Conservation (phyloP, 331 rosid species). For the Phaseolus coccineus region DNA sequence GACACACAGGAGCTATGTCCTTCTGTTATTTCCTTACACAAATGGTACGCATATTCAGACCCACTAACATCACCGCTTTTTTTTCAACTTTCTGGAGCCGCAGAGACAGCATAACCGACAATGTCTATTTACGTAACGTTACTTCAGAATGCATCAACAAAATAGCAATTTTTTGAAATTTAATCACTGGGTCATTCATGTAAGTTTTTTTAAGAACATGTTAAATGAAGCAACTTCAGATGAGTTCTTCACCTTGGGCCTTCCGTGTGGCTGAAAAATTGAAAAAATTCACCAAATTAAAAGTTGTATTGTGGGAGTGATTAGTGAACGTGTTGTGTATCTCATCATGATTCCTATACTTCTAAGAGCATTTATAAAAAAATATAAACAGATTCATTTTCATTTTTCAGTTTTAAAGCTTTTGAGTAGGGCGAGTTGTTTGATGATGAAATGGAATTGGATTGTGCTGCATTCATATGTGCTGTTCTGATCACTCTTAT, state of each 20-base stretch:
- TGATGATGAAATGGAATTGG: slow-evolving; percentile 36
- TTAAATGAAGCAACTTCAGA: not conserved
- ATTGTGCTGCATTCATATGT: slow-evolving; percentile 48
- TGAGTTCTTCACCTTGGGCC: not conserved
- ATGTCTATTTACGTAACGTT: not conserved
- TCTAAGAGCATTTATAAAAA: not conserved
- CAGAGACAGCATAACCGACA: not conserved
- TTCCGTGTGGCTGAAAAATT: not conserved
- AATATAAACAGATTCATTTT: not conserved
- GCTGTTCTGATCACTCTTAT: slow-evolving; percentile 46
- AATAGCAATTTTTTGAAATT: not conserved
- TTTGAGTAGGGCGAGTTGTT: slow-evolving; percentile 37
- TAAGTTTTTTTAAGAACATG: not conserved
- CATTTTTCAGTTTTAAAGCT: slow-evolving; percentile 33
- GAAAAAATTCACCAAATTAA: not conserved
- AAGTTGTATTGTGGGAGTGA: not conserved
- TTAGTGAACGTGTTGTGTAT: not conserved
- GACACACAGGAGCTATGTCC: not conserved
- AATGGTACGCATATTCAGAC: slow-evolving; percentile 33
- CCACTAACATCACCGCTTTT: slow-evolving; percentile 36
- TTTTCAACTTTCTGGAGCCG: slow-evolving; percentile 1
- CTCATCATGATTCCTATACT: not conserved
- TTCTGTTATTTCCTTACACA: slow-evolving; percentile 1
- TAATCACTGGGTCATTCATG: not conserved
- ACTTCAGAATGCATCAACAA: not conserved